Base-by-base conservation (phyloP, 768 basidiomycete genomes). In the Dendrothele bispora region DNA sequence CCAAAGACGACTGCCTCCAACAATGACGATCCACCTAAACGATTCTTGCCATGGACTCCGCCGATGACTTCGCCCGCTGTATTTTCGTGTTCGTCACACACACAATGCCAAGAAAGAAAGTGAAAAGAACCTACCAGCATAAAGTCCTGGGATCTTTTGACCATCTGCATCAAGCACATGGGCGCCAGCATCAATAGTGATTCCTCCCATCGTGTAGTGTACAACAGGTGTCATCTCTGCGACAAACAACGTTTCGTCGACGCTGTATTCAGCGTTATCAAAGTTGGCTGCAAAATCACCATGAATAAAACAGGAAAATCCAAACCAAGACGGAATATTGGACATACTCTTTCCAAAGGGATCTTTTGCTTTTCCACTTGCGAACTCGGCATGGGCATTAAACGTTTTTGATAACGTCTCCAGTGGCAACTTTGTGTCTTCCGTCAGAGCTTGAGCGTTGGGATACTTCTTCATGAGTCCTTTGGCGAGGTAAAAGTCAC, bases 1-100 rank as follows among this genome's bases (percentile, higher is more conserved):
- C 62, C 62, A 53, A 63, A 63, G 17, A 63, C 62, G n/a, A 61
- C 60, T 15, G 58, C 58, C 50, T 63, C 62, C 14, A 63, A 43
- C 24, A 63, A 36, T 21, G 60, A 61, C 41, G 60, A 61, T 1
- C 62, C 62, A 36, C 59, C 62, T 30, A 63, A 53, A 7, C 62
- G 46, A 38, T 63, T 63, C 47, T 52, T 39, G 17, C 60, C 62
- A 38, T 63, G 62, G 25, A 63, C 60, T n/a, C 62, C 62, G 25
- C 62, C 62, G 32, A 60, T 61, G 22, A 56, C 57, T 40, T 63
- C 62, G 4, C 62, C 62, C 6, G 62, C 58, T 11, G 62, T n/a
- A n/a, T n/a, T n/a, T n/a, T n/a, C n/a, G n/a, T n/a, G n/a, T n/a
- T n/a, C n/a, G n/a, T n/a, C n/a, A n/a, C n/a, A n/a, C n/a, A n/a